phyloP scores from a whole-genome alignment of 2,329 filamentous ascomycete species.

The Plectosphaerella sp. region DNA sequence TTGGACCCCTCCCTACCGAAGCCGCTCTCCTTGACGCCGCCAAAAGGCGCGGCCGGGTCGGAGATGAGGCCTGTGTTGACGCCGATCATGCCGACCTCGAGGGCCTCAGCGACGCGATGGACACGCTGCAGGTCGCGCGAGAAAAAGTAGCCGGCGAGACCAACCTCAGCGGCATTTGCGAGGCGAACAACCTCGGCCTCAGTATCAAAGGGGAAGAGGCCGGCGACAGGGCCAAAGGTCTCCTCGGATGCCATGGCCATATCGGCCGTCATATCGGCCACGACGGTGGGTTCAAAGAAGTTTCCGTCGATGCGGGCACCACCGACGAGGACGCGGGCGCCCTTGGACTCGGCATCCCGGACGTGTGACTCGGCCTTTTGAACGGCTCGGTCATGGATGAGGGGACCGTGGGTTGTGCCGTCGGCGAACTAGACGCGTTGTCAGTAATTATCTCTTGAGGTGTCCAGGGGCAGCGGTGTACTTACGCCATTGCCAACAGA shows the following conservation, averaged over 20 bases:
- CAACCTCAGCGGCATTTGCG: conserved; percentile 80
- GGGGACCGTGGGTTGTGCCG: conserved; percentile 71
- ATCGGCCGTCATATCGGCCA: conserved; percentile 77
- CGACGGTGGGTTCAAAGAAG: conserved; percentile 87
- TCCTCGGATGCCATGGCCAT: conserved; percentile 87
- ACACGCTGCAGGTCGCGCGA: conserved; percentile 58
- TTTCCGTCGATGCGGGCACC: conserved; percentile 70
- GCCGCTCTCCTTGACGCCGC: conserved; percentile 78
- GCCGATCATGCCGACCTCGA: conserved; percentile 86
- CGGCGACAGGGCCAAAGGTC: conserved; percentile 93
- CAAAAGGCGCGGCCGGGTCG: conserved; percentile 60
- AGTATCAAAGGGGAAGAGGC: conserved; percentile 80
- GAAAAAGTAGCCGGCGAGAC: conserved; percentile 93
- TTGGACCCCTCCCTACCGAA: conserved; percentile 76
- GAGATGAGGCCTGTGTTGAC: conserved; percentile 71
- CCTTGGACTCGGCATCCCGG: conserved; percentile 71
- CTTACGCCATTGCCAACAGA: conserved; percentile 63
- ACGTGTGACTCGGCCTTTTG: conserved; percentile 78
- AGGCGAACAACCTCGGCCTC: conserved; percentile 83
- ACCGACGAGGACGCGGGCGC: conserved; percentile 69
- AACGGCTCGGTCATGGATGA: conserved; percentile 81
- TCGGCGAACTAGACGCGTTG: conserved; percentile 44
- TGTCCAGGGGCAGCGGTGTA: too few species aligned
- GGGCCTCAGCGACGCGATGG: conserved; percentile 58
- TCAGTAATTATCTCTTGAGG: too few species aligned